These are phyloP conservation scores for Naganishia onofrii DNA, from an alignment of 768 basidiomycete genomes.

Conservation along the genomic window DNA sequence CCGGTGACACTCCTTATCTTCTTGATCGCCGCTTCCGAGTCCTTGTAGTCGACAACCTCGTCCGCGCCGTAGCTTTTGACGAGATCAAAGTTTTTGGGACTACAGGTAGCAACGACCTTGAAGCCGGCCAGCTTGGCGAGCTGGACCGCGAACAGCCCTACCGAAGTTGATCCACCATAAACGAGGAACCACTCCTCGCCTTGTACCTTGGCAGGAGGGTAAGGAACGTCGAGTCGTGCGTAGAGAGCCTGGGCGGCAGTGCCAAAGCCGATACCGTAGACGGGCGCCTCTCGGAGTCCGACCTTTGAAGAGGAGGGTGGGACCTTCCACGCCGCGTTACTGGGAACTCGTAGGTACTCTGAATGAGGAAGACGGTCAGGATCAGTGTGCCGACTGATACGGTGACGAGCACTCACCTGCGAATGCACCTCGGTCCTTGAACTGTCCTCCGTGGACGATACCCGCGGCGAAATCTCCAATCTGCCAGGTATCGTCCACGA, in stretches of 20 bases:
- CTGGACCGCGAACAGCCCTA: conserved; percentile 51
- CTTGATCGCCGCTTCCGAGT: conserved; percentile 35
- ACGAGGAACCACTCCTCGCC: conserved; percentile 38
- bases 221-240: conserved; percentile 12
- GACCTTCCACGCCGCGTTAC: conserved; percentile 36
- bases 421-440: conserved; percentile 33
- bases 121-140: conserved; percentile 49
- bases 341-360: conserved; percentile 38
- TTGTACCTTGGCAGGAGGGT: conserved; percentile 24
- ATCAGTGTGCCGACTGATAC: too few relatives aligned
- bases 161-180: conserved; percentile 49
- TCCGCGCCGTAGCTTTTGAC: conserved; percentile 54
- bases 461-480: conserved; percentile 41
- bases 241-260: conserved; percentile 40
- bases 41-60: conserved; percentile 55
- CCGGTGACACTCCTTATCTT: conserved; percentile 41
- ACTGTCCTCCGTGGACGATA: conserved; percentile 39
- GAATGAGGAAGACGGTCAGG: background rate
- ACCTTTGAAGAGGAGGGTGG: conserved; percentile 28
- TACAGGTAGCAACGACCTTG: conserved; percentile 52
- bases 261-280: conserved; percentile 38
- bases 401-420: conserved; percentile 17
- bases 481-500: conserved; percentile 21
- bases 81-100: conserved; percentile 52
- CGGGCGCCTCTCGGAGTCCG: conserved; percentile 33